A percentile compares a stretch with the other conserved stretches of the same genome.
Conservation (phyloP, 2,329 filamentous ascomycete species). For the Nigrospora osmanthi region DNA sequence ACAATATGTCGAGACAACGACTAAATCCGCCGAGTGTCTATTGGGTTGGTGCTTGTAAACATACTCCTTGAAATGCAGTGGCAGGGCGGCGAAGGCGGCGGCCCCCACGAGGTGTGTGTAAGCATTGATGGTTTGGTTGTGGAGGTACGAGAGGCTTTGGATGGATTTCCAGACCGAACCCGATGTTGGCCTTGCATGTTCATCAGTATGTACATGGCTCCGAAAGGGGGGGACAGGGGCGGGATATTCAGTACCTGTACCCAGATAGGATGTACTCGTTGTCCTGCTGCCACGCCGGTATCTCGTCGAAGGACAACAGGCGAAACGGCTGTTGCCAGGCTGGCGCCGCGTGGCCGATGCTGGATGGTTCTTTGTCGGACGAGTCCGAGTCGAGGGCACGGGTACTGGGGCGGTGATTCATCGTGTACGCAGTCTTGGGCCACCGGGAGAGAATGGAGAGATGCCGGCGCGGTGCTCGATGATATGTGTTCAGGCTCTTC, state of each 20-base stretch:
- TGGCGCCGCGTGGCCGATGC: no score
- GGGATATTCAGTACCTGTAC: no score
- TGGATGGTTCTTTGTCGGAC: no score
- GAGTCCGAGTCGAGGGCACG: no score
- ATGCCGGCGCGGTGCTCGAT: no score
- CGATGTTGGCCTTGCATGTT: slow-evolving; percentile 3
- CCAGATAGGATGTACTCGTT: background rate
- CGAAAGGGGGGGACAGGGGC: no score
- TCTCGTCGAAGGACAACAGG: background rate
- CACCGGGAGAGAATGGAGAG: no score
- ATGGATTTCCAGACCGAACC: slow-evolving; percentile 1
- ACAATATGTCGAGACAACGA: slow-evolving; percentile 8
- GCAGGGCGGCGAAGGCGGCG: background rate
- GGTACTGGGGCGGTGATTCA: no score
- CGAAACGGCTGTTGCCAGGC: background rate
- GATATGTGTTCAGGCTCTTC: no score
- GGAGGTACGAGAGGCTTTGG: background rate
- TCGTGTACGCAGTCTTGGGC: no score
- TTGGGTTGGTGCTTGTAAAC: background rate
- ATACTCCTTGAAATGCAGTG: background rate
- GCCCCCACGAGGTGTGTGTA: slow-evolving; percentile 4
- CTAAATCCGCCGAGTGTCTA: slow-evolving; percentile 1
- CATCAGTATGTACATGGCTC: no score
- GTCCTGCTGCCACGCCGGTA: background rate
- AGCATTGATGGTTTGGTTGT: slow-evolving; percentile 2